Base-by-base conservation (phyloP, 495 filamentous ascomycete genomes). In the Hypoxylon fragiforme region DNA sequence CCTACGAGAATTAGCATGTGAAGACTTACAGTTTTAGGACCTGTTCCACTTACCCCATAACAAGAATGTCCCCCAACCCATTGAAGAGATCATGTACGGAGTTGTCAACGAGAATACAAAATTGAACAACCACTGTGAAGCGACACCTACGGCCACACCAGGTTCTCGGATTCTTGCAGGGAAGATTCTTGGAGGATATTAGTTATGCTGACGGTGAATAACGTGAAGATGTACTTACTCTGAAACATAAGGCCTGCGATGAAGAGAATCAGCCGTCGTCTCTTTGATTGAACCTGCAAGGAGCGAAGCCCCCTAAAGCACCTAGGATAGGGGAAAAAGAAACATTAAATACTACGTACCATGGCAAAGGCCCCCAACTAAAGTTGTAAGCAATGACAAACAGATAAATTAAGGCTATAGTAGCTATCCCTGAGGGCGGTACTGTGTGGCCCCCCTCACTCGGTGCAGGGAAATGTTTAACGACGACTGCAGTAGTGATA, bases 101-200 rank as follows among this genome's bases (percentile, higher is more conserved):
- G 75, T 80, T 0, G 72, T 74, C 2, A 73, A 66, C 2, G 75
- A 75, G 65, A 81, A 76, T 1, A 80, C 63, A 52, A 80, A 80
- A 39, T 76, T 78, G 43, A 74, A 78, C 0, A 78, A 60, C 79
- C 77, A 81, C 37, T 81, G 76, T 0, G 71, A 70, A n/a, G 73
- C 71, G n/a, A 67, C 62, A 18, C 64, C 65, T 7, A 65, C 49
- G 1, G 72, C 76, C 1, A 77, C 69, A 14, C 75, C 76, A 3
- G 75, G 55, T 50, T 72, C 76, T 34, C 77, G 68, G 13, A 80
- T 77, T 1, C 76, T 70, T 0, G 72, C 70, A 1, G 77, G 72
- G 61, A 80, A 80, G 42, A 78, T 79, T 51, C 78, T 78, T 8
- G 64, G 59, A 0, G 42, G 53, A 69, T 72, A 1, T 73, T 72